These are phyloP conservation scores for Populus euphratica DNA, from an alignment of 345 rosid genomes.

Conservation along the genomic window DNA sequence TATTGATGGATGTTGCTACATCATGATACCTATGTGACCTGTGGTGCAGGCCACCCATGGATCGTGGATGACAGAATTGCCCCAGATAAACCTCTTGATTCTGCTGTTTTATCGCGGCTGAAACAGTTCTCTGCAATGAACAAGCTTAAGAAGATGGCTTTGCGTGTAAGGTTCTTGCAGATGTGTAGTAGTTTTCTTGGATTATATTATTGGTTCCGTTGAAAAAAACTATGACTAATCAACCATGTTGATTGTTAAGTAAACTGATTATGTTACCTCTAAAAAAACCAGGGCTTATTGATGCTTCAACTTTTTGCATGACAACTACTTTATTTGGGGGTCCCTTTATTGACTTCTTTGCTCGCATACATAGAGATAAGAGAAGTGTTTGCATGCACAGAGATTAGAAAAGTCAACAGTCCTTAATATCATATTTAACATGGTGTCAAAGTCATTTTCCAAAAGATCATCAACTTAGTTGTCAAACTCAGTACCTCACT, in stretches of 20 bases:
- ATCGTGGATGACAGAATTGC: slow-evolving; percentile 73
- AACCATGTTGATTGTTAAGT: not conserved
- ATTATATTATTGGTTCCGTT: not conserved
- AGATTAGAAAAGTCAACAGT: too few relatives aligned
- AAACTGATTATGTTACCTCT: not conserved
- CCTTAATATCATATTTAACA: too few relatives aligned
- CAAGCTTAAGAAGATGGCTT: slow-evolving; percentile 84
- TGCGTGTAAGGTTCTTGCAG: slow-evolving; percentile 43
- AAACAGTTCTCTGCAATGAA: slow-evolving; percentile 81
- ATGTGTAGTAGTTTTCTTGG: not conserved
- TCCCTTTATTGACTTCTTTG: not conserved
- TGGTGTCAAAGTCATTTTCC: too few relatives aligned
- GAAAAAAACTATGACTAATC: not conserved
- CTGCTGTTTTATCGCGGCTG: slow-evolving; percentile 64
- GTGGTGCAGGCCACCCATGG: slow-evolving; percentile 68
- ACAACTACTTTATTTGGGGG: not conserved
- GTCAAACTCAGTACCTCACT: too few relatives aligned
- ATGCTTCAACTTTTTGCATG: not conserved
- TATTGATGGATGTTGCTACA: not conserved
- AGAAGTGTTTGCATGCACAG: not conserved
- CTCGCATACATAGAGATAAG: too few relatives aligned
- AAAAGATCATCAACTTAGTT: too few relatives aligned
- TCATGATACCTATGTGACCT: not conserved
- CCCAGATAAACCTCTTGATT: slow-evolving; percentile 79
- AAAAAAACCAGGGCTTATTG: not conserved